Base-by-base conservation (phyloP, 805 yeast genomes). In the Ogataea degrootiae region DNA sequence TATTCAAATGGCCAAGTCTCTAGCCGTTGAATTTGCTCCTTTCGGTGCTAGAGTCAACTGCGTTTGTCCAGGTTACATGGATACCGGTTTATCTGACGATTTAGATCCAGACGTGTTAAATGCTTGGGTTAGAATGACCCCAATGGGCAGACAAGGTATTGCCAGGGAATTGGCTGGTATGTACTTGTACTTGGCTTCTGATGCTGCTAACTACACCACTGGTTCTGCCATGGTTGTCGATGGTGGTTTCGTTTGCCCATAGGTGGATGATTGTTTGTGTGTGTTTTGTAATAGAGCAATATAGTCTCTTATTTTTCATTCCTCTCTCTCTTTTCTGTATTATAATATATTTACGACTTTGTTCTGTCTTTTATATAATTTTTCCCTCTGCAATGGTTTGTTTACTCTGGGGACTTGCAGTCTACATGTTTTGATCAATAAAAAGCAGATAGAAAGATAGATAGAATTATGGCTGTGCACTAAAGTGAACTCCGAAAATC, bases 151-250 rank as follows among this genome's bases (percentile, higher is more conserved):
- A 66, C 77, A 75, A 57, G 80, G 76, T 42, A 59, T 62, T 33
- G 76, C 80, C 33, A 70, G 71, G 54, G 82, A 77, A 55, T 65
- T 77, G 47, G 76, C 72, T 7, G 80, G 81, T 46, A 79, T 79
- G 12, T 76, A 74, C 60, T 58, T 76, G 44, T 77, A 75, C 58
- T 66, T 77, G 50, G 81, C 79, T 9, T 65, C 83, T 39, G 80
- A 76, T 54, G 81, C 80, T 34, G 64, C 78, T 35, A 65, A 68
- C 40, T 76, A 61, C 60, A 72, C 77, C 45, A 76, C 79, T 34
- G 82, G 81, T 42, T 60, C 77, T 36, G 79, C 77, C 50, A 60
- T 66, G 48, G 74, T 74, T 45, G 79, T 76, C 51, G 81, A 79
- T 55, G 82, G 80, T 50, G 82, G 82, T 34, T 74, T 74, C 42